Evolutionary conservation across 1,139 yeast genomes (phyloP).

Genomic region (Magnusiomyces ingens): DNA sequence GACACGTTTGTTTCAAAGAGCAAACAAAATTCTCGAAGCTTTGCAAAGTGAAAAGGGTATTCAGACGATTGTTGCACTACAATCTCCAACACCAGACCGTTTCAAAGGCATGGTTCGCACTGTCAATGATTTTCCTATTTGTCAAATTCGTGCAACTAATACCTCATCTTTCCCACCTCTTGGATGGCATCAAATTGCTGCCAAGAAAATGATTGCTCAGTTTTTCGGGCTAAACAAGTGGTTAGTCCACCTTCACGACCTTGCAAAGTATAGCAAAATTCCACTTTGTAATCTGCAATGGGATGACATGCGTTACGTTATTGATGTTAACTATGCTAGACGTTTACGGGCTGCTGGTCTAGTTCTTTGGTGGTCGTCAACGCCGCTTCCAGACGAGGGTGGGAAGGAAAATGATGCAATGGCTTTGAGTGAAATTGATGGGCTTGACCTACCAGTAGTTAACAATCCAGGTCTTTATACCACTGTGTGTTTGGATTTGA

Average conservation of each 20-base stretch:
- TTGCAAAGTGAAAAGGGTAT: slow-evolving; percentile 64
- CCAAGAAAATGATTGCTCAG: slow-evolving; percentile 62
- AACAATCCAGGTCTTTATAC: slow-evolving; percentile 78
- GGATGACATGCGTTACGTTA: slow-evolving; percentile 69
- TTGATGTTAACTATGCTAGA: slow-evolving; percentile 85
- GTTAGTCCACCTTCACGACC: slow-evolving; percentile 57
- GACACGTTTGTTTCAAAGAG: slow-evolving; percentile 24
- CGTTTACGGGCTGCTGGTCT: slow-evolving; percentile 56
- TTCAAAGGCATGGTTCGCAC: slow-evolving; percentile 28
- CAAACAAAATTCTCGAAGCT: slow-evolving; percentile 42
- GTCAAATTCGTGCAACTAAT: slow-evolving; percentile 46
- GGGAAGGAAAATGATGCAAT: slow-evolving; percentile 62
- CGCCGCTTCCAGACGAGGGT: slow-evolving; percentile 79
- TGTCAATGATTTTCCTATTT: slow-evolving; percentile 52
- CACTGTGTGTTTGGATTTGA: slow-evolving; percentile 72
- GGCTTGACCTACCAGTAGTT: slow-evolving; percentile 61
- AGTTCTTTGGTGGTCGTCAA: slow-evolving; percentile 90
- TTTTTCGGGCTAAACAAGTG: slow-evolving; percentile 70
- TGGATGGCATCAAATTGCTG: slow-evolving; percentile 78
- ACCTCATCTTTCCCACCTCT: slow-evolving; percentile 59
- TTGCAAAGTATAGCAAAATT: slow-evolving; percentile 68
- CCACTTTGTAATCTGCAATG: slow-evolving; percentile 81
- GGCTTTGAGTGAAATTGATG: slow-evolving; percentile 44
- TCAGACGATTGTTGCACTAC: slow-evolving; percentile 60
- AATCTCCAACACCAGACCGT: slow-evolving; percentile 54